Evolutionary conservation across 306 rosid species (phyloP).

Genomic region (Psophocarpus tetragonolobus): DNA sequence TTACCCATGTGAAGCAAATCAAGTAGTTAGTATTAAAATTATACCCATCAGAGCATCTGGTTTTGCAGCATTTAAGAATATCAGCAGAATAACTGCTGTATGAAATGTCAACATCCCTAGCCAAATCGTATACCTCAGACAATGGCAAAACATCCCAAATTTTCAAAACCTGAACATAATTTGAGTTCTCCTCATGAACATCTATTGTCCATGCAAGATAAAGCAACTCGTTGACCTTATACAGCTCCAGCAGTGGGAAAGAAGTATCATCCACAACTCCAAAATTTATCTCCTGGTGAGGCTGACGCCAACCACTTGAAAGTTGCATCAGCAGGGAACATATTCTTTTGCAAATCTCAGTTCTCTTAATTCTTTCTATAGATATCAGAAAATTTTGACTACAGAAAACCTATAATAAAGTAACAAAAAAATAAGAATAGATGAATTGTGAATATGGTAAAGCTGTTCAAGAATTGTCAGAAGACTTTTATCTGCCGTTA

Average conservation of each 20-base stretch:
- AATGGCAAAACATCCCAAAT: constrained; percentile 51
- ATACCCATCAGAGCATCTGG: constrained; percentile 40
- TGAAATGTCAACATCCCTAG: constrained; percentile 33
- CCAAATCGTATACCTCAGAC: constrained; percentile 34
- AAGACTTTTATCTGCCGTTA: constrained; percentile 11
- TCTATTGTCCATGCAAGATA: constrained; percentile 59
- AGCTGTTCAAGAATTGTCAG: constrained; percentile 7
- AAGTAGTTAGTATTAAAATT: constrained; percentile 11
- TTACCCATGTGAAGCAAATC: constrained; percentile 18
- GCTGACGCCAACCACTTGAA: constrained; percentile 57
- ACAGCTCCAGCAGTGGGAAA: constrained; percentile 43
- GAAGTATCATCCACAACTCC: constrained; percentile 25
- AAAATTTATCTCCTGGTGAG: constrained; percentile 18
- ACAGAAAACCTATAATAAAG: constrained; percentile 44
- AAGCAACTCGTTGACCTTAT: constrained; percentile 42
- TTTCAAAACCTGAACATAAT: constrained; percentile 44
- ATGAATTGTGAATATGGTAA: constrained; percentile 1
- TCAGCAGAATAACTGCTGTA: constrained; percentile 37
- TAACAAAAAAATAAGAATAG: constrained; percentile 20
- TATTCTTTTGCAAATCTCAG: constrained; percentile 36
- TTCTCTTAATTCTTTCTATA: constrained; percentile 33
- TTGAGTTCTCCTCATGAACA: constrained; percentile 38
- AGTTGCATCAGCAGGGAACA: constrained; percentile 45
- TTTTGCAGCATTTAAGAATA: constrained; percentile 43
- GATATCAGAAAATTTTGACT: constrained; percentile 36